Evolutionary conservation across 768 basidiomycete genomes (phyloP).

Genomic region (Cytidiella melzeri): DNA sequence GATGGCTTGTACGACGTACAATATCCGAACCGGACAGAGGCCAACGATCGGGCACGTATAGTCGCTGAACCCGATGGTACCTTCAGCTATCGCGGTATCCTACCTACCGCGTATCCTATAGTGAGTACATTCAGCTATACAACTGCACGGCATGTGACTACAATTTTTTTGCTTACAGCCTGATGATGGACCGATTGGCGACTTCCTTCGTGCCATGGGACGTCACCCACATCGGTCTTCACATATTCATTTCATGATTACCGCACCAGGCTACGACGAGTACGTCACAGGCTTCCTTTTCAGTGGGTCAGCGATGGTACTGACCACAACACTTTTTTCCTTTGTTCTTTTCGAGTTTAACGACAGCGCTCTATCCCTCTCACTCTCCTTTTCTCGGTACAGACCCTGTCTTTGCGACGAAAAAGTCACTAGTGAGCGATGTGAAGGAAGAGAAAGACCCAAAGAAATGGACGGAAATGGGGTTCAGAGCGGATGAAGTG

Average conservation of each 20-base stretch:
- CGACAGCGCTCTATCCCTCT: slow-evolving; percentile 28
- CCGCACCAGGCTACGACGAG: slow-evolving; percentile 31
- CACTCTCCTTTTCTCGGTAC: slow-evolving; percentile 32
- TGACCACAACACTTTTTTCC: neutral
- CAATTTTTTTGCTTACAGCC: slow-evolving; percentile 20
- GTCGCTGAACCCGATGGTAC: slow-evolving; percentile 24
- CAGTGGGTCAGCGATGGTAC: too few species aligned
- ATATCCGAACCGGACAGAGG: slow-evolving; percentile 23
- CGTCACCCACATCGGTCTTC: slow-evolving; percentile 30
- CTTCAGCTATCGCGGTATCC: slow-evolving; percentile 27
- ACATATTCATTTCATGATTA: slow-evolving; percentile 28
- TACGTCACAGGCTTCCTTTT: slow-evolving; percentile 11
- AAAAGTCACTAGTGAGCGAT: slow-evolving; percentile 28
- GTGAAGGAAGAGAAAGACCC: slow-evolving; percentile 24
- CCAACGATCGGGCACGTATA: slow-evolving; percentile 28
- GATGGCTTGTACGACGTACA: slow-evolving; percentile 33
- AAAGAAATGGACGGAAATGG: slow-evolving; percentile 23
- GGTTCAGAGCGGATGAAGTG: slow-evolving; percentile 27
- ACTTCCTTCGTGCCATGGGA: slow-evolving; percentile 24
- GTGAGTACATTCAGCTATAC: slow-evolving; percentile 12
- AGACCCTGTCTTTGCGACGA: slow-evolving; percentile 31
- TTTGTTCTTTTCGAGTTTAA: slow-evolving; percentile 16
- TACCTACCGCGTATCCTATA: slow-evolving; percentile 30
- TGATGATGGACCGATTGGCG: slow-evolving; percentile 26
- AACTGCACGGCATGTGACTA: neutral